Conservation (phyloP, 2,329 filamentous ascomycete species). For the Arthrobotrys iridis region DNA sequence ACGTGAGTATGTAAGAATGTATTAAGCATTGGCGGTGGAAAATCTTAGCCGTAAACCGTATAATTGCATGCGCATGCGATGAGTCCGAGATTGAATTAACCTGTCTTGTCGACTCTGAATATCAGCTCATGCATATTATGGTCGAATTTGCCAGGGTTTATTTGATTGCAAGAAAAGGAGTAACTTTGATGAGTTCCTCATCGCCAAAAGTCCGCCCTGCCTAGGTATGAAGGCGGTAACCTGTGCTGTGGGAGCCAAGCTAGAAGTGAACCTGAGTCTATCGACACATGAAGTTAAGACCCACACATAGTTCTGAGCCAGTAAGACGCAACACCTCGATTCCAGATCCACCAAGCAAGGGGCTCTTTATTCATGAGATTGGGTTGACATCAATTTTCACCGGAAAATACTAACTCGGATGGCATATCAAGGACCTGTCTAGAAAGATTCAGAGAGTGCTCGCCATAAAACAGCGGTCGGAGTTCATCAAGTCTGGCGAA, state of each 20-base stretch:
- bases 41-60: neutral
- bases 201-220: neutral
- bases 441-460: neutral
- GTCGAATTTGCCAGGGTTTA: neutral
- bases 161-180: constrained; percentile 4
- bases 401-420: too few relatives aligned
- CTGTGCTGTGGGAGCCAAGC: too few relatives aligned
- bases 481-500: neutral
- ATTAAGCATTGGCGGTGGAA: neutral
- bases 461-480: neutral
- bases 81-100: neutral
- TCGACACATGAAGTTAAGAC: neutral
- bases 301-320: too few relatives aligned
- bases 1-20: constrained; percentile 10
- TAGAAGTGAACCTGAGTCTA: too few relatives aligned
- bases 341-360: constrained; percentile 7
- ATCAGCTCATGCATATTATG: too few relatives aligned
- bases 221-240: too few relatives aligned
- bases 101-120: neutral
- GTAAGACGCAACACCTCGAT: constrained; percentile 16
- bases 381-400: too few relatives aligned
- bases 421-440: too few relatives aligned
- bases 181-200: neutral
- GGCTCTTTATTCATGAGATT: neutral
- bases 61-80: too few relatives aligned